A percentile compares a stretch with the other conserved stretches of the same genome.
phyloP scores from a whole-genome alignment of 2,329 filamentous ascomycete genomes.

The Claviceps sp. region DNA sequence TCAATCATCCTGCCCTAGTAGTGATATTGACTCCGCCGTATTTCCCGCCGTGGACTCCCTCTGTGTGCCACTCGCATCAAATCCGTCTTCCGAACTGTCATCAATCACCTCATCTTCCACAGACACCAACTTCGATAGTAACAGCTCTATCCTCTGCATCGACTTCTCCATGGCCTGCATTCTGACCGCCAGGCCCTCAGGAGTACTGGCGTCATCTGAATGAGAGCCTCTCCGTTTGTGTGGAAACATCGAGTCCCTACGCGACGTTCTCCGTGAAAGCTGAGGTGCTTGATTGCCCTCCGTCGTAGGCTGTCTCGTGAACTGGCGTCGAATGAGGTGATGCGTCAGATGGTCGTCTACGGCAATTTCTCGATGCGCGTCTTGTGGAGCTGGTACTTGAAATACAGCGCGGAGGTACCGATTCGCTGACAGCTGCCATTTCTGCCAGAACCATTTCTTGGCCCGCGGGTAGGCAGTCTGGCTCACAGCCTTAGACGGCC shows the following conservation, averaged over 20 bases:
- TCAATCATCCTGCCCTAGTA: constrained; percentile 7
- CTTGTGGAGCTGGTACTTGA: constrained; percentile 53
- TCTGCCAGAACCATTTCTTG: constrained; percentile 47
- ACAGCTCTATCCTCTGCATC: constrained; percentile 33
- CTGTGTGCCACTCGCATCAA: constrained; percentile 18
- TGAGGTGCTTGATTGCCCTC: constrained; percentile 13
- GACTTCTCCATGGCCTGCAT: constrained; percentile 37
- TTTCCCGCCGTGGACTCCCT: constrained; percentile 12
- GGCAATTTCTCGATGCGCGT: constrained; percentile 41
- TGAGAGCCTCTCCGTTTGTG: constrained; percentile 36
- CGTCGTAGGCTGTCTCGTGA: constrained; percentile 31
- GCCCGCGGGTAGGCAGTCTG: constrained; percentile 11
- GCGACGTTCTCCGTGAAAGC: constrained; percentile 20
- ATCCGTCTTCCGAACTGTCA: constrained; percentile 14
- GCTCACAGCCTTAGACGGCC: constrained; percentile 26
- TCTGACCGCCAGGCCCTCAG: constrained; percentile 28
- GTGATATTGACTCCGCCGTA: constrained; percentile 18
- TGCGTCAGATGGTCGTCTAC: constrained; percentile 46
- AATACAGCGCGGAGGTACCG: constrained; percentile 62
- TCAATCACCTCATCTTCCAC: constrained; percentile 15
- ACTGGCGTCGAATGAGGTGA: constrained; percentile 45
- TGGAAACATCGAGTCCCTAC: constrained; percentile 44
- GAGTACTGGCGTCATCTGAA: constrained; percentile 28
- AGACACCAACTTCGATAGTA: constrained; percentile 28
- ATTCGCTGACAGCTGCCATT: constrained; percentile 55